phyloP scores from a whole-genome alignment of 2,329 filamentous ascomycete genomes.

The Rhynchosporium graminicola region DNA sequence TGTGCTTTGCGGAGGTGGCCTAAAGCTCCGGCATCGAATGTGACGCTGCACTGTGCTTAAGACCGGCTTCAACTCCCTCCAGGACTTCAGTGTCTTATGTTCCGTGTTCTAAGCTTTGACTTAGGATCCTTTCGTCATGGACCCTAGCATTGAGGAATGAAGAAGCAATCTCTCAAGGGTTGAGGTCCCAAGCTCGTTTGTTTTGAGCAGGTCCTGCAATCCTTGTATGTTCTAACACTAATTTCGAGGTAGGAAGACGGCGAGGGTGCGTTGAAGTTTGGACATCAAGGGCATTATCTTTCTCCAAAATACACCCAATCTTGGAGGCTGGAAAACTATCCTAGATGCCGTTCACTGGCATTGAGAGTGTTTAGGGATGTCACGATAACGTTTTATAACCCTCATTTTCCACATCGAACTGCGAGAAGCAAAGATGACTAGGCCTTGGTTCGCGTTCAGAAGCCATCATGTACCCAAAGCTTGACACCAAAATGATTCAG shows the following conservation, averaged over 20 bases:
- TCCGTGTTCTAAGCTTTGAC: not conserved
- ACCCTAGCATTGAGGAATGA: not conserved
- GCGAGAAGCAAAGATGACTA: not conserved
- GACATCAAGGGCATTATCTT: not conserved
- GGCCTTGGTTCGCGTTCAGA: not conserved
- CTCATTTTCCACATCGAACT: constrained; percentile 1
- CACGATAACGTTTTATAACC: not conserved
- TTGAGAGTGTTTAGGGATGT: not conserved
- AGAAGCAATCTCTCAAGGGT: not conserved
- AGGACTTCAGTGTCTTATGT: not conserved
- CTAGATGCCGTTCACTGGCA: not conserved
- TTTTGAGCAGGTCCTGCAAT: not conserved
- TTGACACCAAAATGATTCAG: not conserved
- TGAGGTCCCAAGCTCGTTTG: not conserved
- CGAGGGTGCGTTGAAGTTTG: too few species aligned
- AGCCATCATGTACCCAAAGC: not conserved
- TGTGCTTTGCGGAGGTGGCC: not conserved
- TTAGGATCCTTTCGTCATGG: not conserved
- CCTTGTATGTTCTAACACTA: not conserved
- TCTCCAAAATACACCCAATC: not conserved
- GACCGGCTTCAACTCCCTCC: not conserved
- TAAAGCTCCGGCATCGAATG: not conserved
- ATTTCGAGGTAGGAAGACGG: too few species aligned
- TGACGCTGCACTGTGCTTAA: constrained; percentile 1
- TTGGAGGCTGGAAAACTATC: constrained; percentile 2